A percentile compares a stretch with the other conserved stretches of the same genome.
These are phyloP conservation scores for Trifolium fragiferum DNA, from an alignment of 306 rosid species.

Conservation along the genomic window DNA sequence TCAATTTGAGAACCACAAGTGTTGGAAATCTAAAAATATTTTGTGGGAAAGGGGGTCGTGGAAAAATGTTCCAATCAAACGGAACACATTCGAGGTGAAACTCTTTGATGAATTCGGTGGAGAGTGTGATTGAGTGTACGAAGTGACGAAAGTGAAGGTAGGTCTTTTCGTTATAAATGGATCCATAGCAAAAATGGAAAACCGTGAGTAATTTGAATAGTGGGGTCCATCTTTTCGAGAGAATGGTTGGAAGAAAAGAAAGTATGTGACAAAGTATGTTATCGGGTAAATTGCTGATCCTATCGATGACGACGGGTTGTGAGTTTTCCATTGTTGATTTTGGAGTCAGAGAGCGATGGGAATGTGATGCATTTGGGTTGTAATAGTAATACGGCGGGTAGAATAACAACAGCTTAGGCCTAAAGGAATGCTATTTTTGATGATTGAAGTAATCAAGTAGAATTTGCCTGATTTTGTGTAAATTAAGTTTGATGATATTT, in stretches of 20 bases:
- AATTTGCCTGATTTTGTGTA: no score
- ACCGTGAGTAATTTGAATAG: background rate
- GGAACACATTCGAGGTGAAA: background rate
- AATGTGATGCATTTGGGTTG: no score
- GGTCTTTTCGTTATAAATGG: background rate
- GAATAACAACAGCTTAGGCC: no score
- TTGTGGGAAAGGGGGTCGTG: background rate
- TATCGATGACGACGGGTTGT: background rate
- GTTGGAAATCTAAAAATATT: background rate
- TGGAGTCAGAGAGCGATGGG: no score
- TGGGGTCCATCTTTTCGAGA: background rate
- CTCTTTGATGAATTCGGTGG: background rate
- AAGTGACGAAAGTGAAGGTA: background rate
- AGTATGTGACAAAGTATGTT: background rate
- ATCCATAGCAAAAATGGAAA: background rate
- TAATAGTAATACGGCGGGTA: no score
- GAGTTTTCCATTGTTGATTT: background rate
- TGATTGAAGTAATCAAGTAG: no score
- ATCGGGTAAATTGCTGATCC: background rate
- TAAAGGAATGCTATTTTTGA: no score
- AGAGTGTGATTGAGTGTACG: background rate
- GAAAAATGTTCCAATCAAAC: accelerated
- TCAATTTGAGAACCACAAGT: background rate
- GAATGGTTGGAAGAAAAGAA: background rate
- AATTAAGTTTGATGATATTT: no score